These are phyloP conservation scores for Trametes coccinea DNA, from an alignment of 768 basidiomycete genomes.

Conservation along the genomic window DNA sequence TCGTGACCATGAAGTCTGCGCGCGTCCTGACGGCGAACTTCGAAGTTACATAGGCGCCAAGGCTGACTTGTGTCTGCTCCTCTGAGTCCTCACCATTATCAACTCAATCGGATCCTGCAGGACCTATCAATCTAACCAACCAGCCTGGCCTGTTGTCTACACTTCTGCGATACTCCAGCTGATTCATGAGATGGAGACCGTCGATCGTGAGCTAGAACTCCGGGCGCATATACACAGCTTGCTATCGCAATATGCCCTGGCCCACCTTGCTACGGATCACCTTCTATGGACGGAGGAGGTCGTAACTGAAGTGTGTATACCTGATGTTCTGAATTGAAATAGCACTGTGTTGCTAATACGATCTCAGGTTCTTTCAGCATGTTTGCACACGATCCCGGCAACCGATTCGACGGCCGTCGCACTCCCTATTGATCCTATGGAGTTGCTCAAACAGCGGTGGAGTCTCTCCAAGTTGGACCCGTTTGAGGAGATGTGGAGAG, in stretches of 20 bases:
- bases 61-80: too few species aligned
- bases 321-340: not conserved
- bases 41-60: too few species aligned
- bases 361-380: slow-evolving; percentile 43
- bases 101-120: too few species aligned
- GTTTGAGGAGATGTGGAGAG: slow-evolving; percentile 48
- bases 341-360: not conserved
- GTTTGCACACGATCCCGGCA: slow-evolving; percentile 45
- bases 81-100: too few species aligned
- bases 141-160: too few species aligned
- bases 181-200: not conserved
- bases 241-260: slow-evolving; percentile 53
- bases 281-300: slow-evolving; percentile 51
- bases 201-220: slow-evolving; percentile 29
- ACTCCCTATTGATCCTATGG: slow-evolving; percentile 58
- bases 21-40: too few species aligned
- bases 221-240: slow-evolving; percentile 53
- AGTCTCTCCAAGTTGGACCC: slow-evolving; percentile 35
- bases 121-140: too few species aligned
- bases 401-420: slow-evolving; percentile 52
- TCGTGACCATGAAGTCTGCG: too few species aligned
- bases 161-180: not conserved
- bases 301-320: slow-evolving; percentile 43
- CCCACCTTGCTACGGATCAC: slow-evolving; percentile 57
- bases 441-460: slow-evolving; percentile 40